Evolutionary conservation across 192 early-diverging fungal genomes (phyloP), one percentile per base, ranked within the genome.

Genomic region (Linnemannia schmuckeri): DNA sequence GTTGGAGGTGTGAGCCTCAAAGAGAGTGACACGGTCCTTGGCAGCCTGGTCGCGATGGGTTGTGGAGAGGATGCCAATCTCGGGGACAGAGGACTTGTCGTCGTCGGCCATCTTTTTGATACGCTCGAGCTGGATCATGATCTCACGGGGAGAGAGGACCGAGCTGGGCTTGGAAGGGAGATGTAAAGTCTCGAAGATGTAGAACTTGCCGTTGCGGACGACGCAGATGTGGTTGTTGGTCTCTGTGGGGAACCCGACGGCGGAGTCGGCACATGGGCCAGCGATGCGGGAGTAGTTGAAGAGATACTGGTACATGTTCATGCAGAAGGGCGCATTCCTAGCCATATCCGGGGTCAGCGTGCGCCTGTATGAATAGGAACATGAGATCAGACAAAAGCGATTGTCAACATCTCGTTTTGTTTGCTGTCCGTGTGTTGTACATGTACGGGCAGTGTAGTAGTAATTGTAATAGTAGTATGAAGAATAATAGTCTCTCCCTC

Each of bases 241-340:
- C 6, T 88, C 83, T 68, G 92, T 91, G 49, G 94, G 88, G 38
- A 90, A 90, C n/a, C 89, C 89, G 41, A 93, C 89, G 54, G 95
- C 95, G 74, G 89, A 88, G 88, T 97, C 96, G 30, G 83, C 90
- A 4, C 89, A 88, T 13, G 92, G 87, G 80, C 91, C 91, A 15
- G 96, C 94, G 77, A 96, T 94, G 44, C 96, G 94, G 77, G 93
- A 93, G 54, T 94, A 92, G 82, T 95, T 96, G 92, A 97, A 97
- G 85, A 96, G 85, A 83, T 93, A 97, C 79, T 93, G 91, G 91
- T 97, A 97, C 91, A 97, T 96, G 86, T 95, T 91, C 93, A 94
- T 93, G 87, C 94, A 96, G 85, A 97, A 93, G 10, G 95, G 90
- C 55, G 90, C 90, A 63, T 91, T 91, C 57, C 93, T 93, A 40